These are phyloP conservation scores for Sistotremastrum niveocremeum DNA, from an alignment of 768 basidiomycete genomes.

Conservation along the genomic window DNA sequence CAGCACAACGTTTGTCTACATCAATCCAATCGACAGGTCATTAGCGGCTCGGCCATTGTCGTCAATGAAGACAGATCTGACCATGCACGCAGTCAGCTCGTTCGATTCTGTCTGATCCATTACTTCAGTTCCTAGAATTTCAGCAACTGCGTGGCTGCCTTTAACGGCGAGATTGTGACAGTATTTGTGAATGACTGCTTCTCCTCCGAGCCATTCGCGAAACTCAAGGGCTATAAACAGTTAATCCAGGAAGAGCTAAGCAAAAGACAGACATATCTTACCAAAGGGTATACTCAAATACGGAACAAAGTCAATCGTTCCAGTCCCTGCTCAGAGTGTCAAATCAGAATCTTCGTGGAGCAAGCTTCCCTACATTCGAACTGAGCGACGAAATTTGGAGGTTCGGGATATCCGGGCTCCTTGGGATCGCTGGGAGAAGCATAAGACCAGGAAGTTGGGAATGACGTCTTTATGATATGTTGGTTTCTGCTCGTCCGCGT, in stretches of 20 bases:
- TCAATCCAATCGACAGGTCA: no score
- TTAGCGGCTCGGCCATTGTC: no score
- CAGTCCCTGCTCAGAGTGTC: constrained; percentile 34
- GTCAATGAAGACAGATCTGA: constrained; percentile 14
- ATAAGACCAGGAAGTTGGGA: constrained; percentile 45
- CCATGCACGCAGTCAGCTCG: constrained; percentile 61
- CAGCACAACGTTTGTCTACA: no score
- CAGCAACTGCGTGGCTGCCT: constrained; percentile 49
- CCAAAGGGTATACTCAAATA: constrained; percentile 42
- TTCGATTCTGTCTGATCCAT: constrained; percentile 40
- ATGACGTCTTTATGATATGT: constrained; percentile 40
- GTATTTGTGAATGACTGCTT: constrained; percentile 55
- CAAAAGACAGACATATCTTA: constrained; percentile 11
- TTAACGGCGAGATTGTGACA: constrained; percentile 53
- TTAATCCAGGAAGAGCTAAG: background rate
- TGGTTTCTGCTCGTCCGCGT: constrained; percentile 38
- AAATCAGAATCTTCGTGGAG: background rate
- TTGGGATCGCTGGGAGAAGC: constrained; percentile 28
- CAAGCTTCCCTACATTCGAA: constrained; percentile 36
- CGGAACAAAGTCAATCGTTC: constrained; percentile 43
- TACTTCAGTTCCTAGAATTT: constrained; percentile 44
- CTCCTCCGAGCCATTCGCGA: constrained; percentile 62
- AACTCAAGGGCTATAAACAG: constrained; percentile 47
- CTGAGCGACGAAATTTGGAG: constrained; percentile 31
- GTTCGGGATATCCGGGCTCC: constrained; percentile 13